Conservation (phyloP, 352 stramenopile genomes). For the Stramenopiles sp. region DNA sequence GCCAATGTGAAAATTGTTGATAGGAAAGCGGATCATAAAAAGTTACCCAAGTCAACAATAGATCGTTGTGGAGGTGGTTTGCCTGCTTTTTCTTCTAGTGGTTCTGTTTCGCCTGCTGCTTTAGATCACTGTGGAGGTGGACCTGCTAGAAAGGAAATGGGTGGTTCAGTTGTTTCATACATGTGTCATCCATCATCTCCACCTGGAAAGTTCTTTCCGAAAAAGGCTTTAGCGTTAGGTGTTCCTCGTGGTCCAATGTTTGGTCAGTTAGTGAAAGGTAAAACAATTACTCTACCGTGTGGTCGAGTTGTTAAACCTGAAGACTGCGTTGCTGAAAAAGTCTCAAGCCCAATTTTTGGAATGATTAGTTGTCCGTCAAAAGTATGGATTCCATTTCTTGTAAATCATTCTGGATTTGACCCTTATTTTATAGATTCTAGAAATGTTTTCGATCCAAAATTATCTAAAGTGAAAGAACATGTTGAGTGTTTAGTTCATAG, state of each 20-base stretch:
- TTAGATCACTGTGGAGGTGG: too few relatives aligned
- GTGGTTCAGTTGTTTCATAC: too few relatives aligned
- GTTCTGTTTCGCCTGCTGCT: too few relatives aligned
- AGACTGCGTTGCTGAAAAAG: background rate
- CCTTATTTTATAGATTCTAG: background rate
- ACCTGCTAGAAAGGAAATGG: too few relatives aligned
- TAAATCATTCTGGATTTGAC: background rate
- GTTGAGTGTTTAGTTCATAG: too few relatives aligned
- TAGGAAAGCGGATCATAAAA: too few relatives aligned
- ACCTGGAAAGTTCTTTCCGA: conserved; percentile 9
- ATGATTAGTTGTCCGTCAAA: conserved; percentile 1
- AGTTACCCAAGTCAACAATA: too few relatives aligned
- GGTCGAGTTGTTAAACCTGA: background rate
- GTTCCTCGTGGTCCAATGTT: conserved; percentile 3
- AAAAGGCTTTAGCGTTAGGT: background rate
- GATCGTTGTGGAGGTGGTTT: too few relatives aligned
- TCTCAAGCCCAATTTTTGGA: background rate
- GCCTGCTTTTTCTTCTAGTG: too few relatives aligned
- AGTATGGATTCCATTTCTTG: background rate
- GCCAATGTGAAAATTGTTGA: too few relatives aligned
- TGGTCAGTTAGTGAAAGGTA: background rate
- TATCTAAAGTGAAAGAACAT: conserved; percentile 1
- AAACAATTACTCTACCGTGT: conserved; percentile 8
- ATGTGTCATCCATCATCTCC: too few relatives aligned
- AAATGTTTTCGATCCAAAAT: conserved; percentile 5